Percentiles rank a stretch among this genome's conserved stretches.
These are phyloP conservation scores for Acer saccharum DNA, from an alignment of 345 rosid genomes.

Conservation along the genomic window DNA sequence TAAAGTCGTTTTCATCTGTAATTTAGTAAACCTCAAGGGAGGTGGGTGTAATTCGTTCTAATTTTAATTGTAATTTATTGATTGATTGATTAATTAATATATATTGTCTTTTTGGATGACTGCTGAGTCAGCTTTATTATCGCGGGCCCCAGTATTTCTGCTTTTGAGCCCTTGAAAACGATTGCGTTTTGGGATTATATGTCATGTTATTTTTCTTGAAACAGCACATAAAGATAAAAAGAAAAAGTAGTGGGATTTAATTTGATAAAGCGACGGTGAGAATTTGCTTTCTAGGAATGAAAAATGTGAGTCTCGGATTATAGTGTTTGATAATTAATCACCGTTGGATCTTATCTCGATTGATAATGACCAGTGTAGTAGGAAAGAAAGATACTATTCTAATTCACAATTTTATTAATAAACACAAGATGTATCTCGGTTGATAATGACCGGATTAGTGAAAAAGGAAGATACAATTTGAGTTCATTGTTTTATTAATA, in stretches of 20 bases:
- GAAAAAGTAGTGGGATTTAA: background rate
- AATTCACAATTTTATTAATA: no score
- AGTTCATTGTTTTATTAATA: no score
- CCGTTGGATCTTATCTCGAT: constrained; percentile 1
- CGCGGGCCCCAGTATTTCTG: background rate
- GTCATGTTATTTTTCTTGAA: background rate
- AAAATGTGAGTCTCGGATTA: background rate
- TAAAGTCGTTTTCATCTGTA: no score
- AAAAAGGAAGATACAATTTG: no score
- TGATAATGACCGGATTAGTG: no score
- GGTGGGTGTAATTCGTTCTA: no score
- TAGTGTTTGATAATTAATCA: background rate
- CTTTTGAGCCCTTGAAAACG: constrained; percentile 4
- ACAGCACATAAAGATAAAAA: background rate
- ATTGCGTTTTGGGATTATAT: background rate
- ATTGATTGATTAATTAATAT: background rate
- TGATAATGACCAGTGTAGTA: constrained; percentile 5
- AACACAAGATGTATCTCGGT: no score
- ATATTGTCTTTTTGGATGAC: no score
- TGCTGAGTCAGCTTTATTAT: no score
- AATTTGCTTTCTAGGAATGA: background rate
- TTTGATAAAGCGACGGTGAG: background rate
- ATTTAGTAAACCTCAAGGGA: no score
- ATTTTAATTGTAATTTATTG: background rate
- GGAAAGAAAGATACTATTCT: background rate